A percentile compares a stretch with the other conserved stretches of the same genome.
These are phyloP conservation scores for Sphaerosporella brunnea DNA, from an alignment of 495 filamentous ascomycete species.

Conservation along the genomic window DNA sequence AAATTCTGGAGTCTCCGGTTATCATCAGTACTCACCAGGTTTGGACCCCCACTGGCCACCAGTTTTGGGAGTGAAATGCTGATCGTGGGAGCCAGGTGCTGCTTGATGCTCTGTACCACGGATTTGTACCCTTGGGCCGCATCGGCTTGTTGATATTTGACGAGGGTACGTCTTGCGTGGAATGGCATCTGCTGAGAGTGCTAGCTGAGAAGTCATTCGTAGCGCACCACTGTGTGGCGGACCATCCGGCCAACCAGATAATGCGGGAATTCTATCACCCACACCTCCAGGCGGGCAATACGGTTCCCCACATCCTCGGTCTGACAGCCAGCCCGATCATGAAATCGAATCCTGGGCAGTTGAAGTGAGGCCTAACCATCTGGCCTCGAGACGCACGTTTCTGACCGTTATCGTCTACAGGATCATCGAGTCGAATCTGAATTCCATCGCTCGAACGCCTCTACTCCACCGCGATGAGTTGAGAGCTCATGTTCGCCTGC, in stretches of 20 bases:
- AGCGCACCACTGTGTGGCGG: conserved; percentile 53
- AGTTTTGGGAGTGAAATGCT: too few species aligned
- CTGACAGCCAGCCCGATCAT: conserved; percentile 73
- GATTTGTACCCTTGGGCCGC: conserved; percentile 50
- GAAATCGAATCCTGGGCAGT: conserved; percentile 33
- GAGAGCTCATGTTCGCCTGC: conserved; percentile 46
- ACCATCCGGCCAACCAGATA: conserved; percentile 53
- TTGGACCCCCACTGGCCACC: too few species aligned
- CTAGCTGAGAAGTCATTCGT: conserved; percentile 4
- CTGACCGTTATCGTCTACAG: conserved; percentile 28
- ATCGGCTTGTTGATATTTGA: conserved; percentile 70
- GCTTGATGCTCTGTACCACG: conserved; percentile 61
- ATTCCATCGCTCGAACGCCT: conserved; percentile 56
- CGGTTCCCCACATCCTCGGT: conserved; percentile 58
- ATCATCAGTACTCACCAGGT: conserved; percentile 24
- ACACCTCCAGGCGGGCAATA: conserved; percentile 24
- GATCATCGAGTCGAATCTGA: conserved; percentile 54
- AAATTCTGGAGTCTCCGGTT: conserved; percentile 32
- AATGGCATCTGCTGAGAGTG: background rate
- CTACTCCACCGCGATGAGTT: conserved; percentile 55
- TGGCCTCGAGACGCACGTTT: background rate
- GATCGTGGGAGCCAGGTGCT: too few species aligned
- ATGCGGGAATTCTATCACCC: conserved; percentile 63
- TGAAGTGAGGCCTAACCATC: conserved; percentile 28
- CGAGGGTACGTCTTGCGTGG: conserved; percentile 42